Base-by-base conservation (phyloP, 331 rosid genomes). In the Cydonia oblonga region DNA sequence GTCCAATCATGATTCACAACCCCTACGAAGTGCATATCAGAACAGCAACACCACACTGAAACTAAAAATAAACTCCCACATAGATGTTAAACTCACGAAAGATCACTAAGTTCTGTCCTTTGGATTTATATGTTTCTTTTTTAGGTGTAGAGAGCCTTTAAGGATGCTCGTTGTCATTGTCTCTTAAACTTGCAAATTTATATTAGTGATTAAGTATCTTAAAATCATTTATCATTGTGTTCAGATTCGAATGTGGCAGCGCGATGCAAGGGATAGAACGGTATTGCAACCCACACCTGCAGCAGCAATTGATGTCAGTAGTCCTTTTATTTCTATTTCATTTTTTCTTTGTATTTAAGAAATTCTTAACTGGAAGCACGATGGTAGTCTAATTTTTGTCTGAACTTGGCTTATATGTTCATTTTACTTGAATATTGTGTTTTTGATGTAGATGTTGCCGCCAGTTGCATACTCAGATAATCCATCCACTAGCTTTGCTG, bases 401-500 rank as follows among this genome's bases (percentile, higher is more conserved):
- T 6, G 54, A 76, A 60, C 77, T 57, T 80, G 28, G 28, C 19
- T 70, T 38, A 69, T n/a, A 24, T 64, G 23, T 79, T 56, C 28
- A 6, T 68, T 53, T 59, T 53, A 51, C 29, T 44, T 69, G 66
- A n/a, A 68, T 66, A 76, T 69, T 64, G 53, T 67, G 56, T 25
- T 52, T 75, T 78, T 57, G 38, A 46, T 84, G 86, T 84, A 95
- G 99, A 86, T 95, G 93, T 79, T 95, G 84, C 97, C 99, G 4
- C 73, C 97, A 46, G 92, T 80, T 66, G 97, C 96, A 35, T 90
- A 95, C 83, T 73, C 96, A 79, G 96, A 95, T 83, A 95, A 95
- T 80, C 99, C 99, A 64, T 90, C 99, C 63, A 91, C 96, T 23
- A 90, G 96, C 88, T 95, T 95, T 86, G 88, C 93, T 40, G 87